Percentiles rank a stretch among this genome's conserved stretches.
Evolutionary conservation across 164 flowering plant genomes (phyloP).

Genomic region (Vitis rotundifolia): DNA sequence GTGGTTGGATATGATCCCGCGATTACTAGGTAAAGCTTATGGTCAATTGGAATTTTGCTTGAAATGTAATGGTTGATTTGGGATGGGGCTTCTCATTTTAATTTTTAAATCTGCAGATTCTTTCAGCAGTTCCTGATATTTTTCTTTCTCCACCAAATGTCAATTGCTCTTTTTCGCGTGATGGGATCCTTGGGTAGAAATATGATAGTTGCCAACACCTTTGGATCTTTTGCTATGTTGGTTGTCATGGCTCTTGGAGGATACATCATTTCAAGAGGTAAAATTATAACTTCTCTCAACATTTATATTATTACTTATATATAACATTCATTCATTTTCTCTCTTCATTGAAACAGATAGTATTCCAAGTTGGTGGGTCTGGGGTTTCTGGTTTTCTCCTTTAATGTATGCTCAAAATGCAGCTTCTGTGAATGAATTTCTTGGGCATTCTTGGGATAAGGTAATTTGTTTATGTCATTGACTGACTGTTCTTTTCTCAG

Average conservation of each 20-base stretch:
- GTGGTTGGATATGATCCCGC: conserved; percentile 93
- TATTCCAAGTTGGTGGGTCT: conserved; percentile 92
- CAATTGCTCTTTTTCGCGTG: conserved; percentile 80
- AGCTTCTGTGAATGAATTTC: conserved; percentile 93
- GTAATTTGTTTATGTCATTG: conserved; percentile 31
- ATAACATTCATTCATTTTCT: conserved; percentile 5
- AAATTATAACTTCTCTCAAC: conserved; percentile 5
- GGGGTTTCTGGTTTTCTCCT: conserved; percentile 99
- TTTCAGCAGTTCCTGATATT: conserved; percentile 71
- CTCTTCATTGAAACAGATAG: conserved; percentile 53
- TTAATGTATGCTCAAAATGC: conserved; percentile 94
- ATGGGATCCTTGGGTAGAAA: conserved; percentile 92
- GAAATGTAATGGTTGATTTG: not conserved
- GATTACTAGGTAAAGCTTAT: conserved; percentile 54
- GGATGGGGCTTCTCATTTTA: not conserved
- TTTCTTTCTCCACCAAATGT: conserved; percentile 93
- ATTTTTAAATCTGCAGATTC: conserved; percentile 58
- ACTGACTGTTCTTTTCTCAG: not conserved
- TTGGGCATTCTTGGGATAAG: conserved; percentile 94
- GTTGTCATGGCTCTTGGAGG: conserved; percentile 97
- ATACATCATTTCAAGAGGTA: conserved; percentile 86
- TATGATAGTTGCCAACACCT: conserved; percentile 95
- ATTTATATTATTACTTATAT: not conserved
- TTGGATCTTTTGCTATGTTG: conserved; percentile 96
- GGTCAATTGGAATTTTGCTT: not conserved